Evolutionary conservation across 306 rosid species (phyloP).

Genomic region (Clitoria ternatea): DNA sequence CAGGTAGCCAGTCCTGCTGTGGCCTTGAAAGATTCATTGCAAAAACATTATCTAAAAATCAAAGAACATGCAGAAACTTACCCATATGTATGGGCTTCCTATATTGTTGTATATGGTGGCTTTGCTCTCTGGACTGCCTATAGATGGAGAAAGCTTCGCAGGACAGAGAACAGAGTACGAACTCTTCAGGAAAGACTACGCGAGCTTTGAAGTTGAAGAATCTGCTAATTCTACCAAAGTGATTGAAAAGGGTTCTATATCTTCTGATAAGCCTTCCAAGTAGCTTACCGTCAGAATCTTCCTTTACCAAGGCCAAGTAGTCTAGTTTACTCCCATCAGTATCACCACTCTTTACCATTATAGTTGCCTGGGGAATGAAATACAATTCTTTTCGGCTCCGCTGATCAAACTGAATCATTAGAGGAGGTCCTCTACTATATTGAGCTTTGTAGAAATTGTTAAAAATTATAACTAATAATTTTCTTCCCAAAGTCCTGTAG

Average conservation of each 20-base stretch:
- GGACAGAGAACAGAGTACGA: constrained; percentile 66
- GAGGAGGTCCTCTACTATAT: constrained; percentile 15
- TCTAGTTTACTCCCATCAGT: constrained; percentile 8
- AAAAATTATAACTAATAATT: not conserved
- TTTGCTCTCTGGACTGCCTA: constrained; percentile 59
- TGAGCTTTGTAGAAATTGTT: constrained; percentile 12
- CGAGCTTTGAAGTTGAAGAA: constrained; percentile 53
- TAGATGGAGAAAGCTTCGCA: constrained; percentile 83
- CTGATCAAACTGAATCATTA: not conserved
- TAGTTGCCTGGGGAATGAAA: constrained; percentile 3
- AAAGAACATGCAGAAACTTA: constrained; percentile 73
- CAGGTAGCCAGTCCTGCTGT: constrained; percentile 23
- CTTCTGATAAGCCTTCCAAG: constrained; percentile 37
- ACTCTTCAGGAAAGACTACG: constrained; percentile 56
- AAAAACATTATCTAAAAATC: constrained; percentile 44
- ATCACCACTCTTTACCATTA: constrained; percentile 2
- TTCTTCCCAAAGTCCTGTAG: constrained; percentile 5
- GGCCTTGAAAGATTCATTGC: constrained; percentile 42
- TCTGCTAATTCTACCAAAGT: constrained; percentile 40
- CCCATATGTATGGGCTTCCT: constrained; percentile 88
- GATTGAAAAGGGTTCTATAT: constrained; percentile 39
- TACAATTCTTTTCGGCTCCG: not conserved
- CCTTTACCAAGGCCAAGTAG: constrained; percentile 15
- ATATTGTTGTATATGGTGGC: constrained; percentile 77
- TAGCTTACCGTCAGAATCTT: constrained; percentile 1